A percentile compares a stretch with the other conserved stretches of the same genome.
phyloP scores from a whole-genome alignment of 148 eudicot species.

The Tetragonia tetragonoides region DNA sequence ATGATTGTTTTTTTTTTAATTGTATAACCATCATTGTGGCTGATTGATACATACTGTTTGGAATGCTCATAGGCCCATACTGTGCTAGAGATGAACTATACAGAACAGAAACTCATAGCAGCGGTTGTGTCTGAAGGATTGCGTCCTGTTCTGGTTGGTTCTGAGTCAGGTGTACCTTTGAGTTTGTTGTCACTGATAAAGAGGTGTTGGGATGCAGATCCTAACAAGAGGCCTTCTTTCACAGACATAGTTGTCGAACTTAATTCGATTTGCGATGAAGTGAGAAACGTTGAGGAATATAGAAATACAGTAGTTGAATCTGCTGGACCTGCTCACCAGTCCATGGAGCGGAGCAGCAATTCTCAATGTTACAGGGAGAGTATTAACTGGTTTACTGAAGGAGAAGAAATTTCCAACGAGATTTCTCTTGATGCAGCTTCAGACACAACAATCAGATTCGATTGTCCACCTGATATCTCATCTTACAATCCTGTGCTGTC shows the following conservation, averaged over 20 bases:
- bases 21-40: background rate
- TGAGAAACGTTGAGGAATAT: conserved; percentile 23
- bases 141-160: conserved; percentile 71
- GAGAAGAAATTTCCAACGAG: conserved; percentile 42
- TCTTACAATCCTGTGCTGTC: conserved; percentile 67
- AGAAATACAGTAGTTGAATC: conserved; percentile 18
- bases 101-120: conserved; percentile 93
- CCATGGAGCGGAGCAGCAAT: conserved; percentile 21
- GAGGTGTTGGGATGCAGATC: conserved; percentile 76
- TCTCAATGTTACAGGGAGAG: conserved; percentile 37
- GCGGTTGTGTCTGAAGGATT: conserved; percentile 83
- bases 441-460: conserved; percentile 29
- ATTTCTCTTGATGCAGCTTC: conserved; percentile 34
- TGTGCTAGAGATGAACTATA: conserved; percentile 97
- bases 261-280: conserved; percentile 38
- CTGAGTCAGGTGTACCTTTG: conserved; percentile 44
- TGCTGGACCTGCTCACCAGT: conserved; percentile 25
- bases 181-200: conserved; percentile 57
- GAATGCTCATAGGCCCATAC: conserved; percentile 82
- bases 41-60: background rate
- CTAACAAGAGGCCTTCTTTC: conserved; percentile 73
- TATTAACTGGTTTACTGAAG: conserved; percentile 67
- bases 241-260: conserved; percentile 65
- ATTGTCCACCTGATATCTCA: conserved; percentile 31
- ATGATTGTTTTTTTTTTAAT: conserved; percentile 5